phyloP scores from a whole-genome alignment of 257 asterid genomes.

The Ajuga chamaepitys region DNA sequence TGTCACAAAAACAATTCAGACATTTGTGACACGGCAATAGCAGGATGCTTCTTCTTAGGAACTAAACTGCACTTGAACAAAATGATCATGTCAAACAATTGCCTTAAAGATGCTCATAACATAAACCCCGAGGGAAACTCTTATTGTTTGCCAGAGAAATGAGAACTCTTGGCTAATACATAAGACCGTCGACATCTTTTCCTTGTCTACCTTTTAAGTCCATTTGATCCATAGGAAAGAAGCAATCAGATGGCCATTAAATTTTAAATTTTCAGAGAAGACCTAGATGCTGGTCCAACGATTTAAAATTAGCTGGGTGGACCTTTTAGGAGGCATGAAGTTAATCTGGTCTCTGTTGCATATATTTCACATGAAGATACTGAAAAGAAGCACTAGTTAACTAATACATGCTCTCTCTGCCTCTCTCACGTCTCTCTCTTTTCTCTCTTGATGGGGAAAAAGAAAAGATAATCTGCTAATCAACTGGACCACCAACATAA shows the following conservation, averaged over 20 bases:
- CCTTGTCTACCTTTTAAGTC: not conserved
- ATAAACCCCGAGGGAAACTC: not conserved
- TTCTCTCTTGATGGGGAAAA: too few species aligned
- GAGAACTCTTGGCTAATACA: not conserved
- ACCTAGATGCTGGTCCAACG: not conserved
- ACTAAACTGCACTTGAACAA: not conserved
- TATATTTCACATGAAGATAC: slow-evolving; percentile 5
- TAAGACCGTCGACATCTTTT: not conserved
- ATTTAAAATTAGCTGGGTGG: not conserved
- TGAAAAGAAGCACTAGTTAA: not conserved
- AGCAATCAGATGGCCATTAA: not conserved
- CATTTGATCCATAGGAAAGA: not conserved
- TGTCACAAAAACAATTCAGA: not conserved
- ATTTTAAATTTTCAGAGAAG: not conserved
- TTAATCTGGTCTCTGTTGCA: not conserved
- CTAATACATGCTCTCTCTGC: too few species aligned
- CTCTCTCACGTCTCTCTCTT: too few species aligned
- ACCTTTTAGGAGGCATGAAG: not conserved
- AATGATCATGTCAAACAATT: not conserved
- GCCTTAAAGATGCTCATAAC: not conserved
- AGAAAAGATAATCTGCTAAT: too few species aligned
- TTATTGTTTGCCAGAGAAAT: not conserved
- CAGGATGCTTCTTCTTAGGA: not conserved
- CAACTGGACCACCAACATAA: not conserved
- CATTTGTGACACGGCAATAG: not conserved